Percentiles rank a stretch among this genome's conserved stretches.
Evolutionary conservation across 2,329 filamentous ascomycete genomes (phyloP).

Genomic region (Fusarium neocosmosporiellum): DNA sequence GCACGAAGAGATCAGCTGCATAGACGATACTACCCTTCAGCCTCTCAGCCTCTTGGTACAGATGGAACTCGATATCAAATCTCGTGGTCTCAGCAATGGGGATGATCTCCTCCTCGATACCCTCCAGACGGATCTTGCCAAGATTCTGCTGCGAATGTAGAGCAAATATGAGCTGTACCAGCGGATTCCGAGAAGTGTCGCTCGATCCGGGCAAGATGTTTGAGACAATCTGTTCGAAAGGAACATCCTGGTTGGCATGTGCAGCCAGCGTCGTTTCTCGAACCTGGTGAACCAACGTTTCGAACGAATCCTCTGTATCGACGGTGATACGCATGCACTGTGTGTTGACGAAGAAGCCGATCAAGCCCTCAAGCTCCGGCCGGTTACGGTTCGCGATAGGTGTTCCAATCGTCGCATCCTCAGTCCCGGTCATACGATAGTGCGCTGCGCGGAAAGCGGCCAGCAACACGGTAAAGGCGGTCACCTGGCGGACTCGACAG

Average conservation of each 20-base stretch:
- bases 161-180: constrained; percentile 30
- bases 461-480: constrained; percentile 22
- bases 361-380: constrained; percentile 23
- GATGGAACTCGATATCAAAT: constrained; percentile 41
- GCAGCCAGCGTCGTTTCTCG: constrained; percentile 8
- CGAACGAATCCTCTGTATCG: constrained; percentile 23
- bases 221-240: constrained; percentile 35
- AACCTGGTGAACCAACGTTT: constrained; percentile 30
- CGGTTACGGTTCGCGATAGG: constrained; percentile 25
- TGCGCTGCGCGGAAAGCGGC: constrained; percentile 40
- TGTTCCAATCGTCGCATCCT: constrained; percentile 38
- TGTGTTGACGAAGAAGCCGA: constrained; percentile 38
- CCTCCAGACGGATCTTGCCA: constrained; percentile 15
- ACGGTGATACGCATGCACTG: constrained; percentile 30
- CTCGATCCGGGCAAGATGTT: constrained; percentile 3
- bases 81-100: neutral
- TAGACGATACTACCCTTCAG: constrained; percentile 20
- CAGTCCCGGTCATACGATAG: constrained; percentile 36
- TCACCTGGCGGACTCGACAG: constrained; percentile 13
- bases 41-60: constrained; percentile 19
- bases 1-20: constrained; percentile 30
- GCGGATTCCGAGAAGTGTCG: constrained; percentile 23
- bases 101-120: constrained; percentile 12
- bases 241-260: constrained; percentile 37
- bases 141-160: constrained; percentile 19